phyloP scores from a whole-genome alignment of 2,329 filamentous ascomycete species.

The Fusarium sp. region DNA sequence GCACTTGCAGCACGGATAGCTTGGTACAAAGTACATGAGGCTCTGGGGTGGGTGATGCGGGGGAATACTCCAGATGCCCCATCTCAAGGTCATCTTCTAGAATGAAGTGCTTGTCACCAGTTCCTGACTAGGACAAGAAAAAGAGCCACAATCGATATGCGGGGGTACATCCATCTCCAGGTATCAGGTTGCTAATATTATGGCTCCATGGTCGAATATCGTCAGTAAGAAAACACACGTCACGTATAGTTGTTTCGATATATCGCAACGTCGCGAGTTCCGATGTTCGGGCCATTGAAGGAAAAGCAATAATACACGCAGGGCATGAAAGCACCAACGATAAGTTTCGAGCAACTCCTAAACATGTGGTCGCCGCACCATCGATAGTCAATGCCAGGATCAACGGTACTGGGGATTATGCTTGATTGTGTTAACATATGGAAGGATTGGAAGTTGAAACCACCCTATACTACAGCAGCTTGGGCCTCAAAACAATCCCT shows the following conservation, averaged over 20 bases:
- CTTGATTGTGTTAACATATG: background rate
- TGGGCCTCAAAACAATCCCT: slow-evolving; percentile 1
- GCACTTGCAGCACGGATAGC: slow-evolving; percentile 50
- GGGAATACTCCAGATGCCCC: slow-evolving; percentile 49
- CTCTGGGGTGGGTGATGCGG: slow-evolving; percentile 45
- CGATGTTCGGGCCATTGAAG: background rate
- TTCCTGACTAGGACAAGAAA: slow-evolving; percentile 45
- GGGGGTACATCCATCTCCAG: slow-evolving; percentile 41
- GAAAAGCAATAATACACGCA: background rate
- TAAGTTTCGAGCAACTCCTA: background rate
- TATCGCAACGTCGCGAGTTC: slow-evolving; percentile 4
- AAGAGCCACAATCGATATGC: slow-evolving; percentile 38
- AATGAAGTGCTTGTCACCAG: slow-evolving; percentile 39
- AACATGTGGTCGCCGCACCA: background rate
- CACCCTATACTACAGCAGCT: slow-evolving; percentile 23
- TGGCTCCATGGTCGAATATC: slow-evolving; percentile 36
- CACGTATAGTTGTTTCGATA: slow-evolving; percentile 6
- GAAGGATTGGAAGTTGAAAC: background rate
- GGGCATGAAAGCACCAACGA: background rate
- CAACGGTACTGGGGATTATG: background rate
- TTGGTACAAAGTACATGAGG: slow-evolving; percentile 48
- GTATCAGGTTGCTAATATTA: slow-evolving; percentile 28
- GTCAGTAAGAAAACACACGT: slow-evolving; percentile 6
- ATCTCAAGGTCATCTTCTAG: slow-evolving; percentile 45
- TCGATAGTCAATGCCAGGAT: background rate